Conservation (phyloP, 1,284 basidiomycete genomes). For the Pseudozyma flocculosa region DNA sequence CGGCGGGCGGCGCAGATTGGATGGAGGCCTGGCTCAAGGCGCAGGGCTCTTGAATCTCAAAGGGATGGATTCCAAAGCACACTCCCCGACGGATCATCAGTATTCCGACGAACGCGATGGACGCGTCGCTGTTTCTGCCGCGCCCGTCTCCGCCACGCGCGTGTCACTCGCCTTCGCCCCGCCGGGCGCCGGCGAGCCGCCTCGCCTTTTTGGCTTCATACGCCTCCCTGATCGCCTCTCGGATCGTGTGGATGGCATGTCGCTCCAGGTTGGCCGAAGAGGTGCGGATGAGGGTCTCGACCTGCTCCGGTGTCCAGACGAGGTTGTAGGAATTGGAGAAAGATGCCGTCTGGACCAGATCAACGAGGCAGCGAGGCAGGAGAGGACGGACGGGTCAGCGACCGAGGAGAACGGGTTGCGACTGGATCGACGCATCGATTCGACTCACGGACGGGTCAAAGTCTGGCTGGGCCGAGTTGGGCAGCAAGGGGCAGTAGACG, state of each 20-base stretch:
- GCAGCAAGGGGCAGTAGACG: slow-evolving; percentile 51
- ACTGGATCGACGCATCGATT: neutral
- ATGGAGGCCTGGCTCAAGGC: slow-evolving; percentile 22
- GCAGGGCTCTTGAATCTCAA: slow-evolving; percentile 8
- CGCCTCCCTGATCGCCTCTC: slow-evolving; percentile 19
- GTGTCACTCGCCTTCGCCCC: too few species aligned
- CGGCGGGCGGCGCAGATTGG: slow-evolving; percentile 4
- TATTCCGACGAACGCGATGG: too few species aligned
- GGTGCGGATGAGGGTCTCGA: slow-evolving; percentile 37
- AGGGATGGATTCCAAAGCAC: too few species aligned
- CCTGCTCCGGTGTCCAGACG: slow-evolving; percentile 52
- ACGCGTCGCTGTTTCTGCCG: too few species aligned
- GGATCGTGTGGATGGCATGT: slow-evolving; percentile 28
- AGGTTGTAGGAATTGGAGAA: slow-evolving; percentile 56
- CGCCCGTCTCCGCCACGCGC: too few species aligned
- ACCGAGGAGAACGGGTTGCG: neutral
- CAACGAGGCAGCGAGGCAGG: too few species aligned
- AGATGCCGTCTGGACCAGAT: slow-evolving; percentile 4
- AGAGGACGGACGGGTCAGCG: too few species aligned
- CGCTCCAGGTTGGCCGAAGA: slow-evolving; percentile 38
- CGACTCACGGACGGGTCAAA: slow-evolving; percentile 45
- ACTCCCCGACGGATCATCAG: too few species aligned
- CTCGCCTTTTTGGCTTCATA: slow-evolving; percentile 31
- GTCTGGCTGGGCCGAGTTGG: slow-evolving; percentile 31
- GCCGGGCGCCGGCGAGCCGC: slow-evolving; percentile 12